Evolutionary conservation across 495 filamentous ascomycete species (phyloP).

Genomic region (Saxispiralis lemnorum): DNA sequence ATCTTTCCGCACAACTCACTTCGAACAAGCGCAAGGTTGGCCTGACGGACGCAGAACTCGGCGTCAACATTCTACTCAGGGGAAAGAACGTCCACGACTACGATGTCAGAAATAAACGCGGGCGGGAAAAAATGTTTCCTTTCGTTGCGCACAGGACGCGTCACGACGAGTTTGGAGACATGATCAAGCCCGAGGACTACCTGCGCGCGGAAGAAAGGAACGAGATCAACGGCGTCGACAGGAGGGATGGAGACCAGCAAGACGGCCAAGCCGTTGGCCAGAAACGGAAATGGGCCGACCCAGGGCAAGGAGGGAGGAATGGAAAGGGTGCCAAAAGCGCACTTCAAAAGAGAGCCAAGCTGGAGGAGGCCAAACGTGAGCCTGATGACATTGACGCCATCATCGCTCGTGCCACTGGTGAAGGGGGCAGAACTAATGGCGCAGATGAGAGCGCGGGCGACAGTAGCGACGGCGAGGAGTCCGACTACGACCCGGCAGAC

Average conservation of each 20-base stretch:
- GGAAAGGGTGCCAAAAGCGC: conserved; percentile 7
- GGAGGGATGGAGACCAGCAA: conserved; percentile 26
- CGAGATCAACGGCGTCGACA: conserved; percentile 49
- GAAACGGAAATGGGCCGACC: conserved; percentile 84
- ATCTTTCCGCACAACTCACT: conserved; percentile 56
- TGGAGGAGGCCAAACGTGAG: conserved; percentile 13
- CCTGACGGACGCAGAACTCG: conserved; percentile 68
- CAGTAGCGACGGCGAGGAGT: conserved; percentile 34
- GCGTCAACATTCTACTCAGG: conserved; percentile 78
- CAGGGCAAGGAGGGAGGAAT: conserved; percentile 6
- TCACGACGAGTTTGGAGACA: conserved; percentile 78
- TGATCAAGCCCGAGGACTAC: conserved; percentile 85
- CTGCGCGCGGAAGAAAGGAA: conserved; percentile 84
- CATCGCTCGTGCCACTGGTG: conserved; percentile 11
- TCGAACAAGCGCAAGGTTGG: conserved; percentile 61
- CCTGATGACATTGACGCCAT: conserved; percentile 13
- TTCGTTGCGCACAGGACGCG: conserved; percentile 63
- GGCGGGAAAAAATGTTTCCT: conserved; percentile 83
- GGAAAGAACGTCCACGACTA: conserved; percentile 78
- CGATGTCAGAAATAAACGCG: conserved; percentile 82
- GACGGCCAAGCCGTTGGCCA: conserved; percentile 53
- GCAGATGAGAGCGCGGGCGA: conserved; percentile 31
- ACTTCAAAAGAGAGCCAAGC: conserved; percentile 1
- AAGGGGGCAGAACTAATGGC: conserved; percentile 6
- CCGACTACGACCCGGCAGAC: conserved; percentile 29